Base-by-base conservation (phyloP, 2,329 filamentous ascomycete species). In the Pezicula carpinea region DNA sequence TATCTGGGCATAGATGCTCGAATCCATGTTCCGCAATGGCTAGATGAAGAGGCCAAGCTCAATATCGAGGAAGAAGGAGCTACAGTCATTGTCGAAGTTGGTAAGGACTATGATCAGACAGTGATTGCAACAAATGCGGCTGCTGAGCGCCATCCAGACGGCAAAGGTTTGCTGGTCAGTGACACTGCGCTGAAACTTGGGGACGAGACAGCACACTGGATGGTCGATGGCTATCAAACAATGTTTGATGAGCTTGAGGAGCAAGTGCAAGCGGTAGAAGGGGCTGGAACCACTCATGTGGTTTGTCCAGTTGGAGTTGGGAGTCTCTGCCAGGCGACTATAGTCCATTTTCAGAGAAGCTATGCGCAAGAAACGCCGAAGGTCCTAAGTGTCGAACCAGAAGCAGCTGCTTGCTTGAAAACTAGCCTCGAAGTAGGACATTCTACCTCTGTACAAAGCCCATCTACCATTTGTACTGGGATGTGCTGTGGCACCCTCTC, bases 201-300 rank as follows among this genome's bases (percentile, higher is more conserved):
- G 2, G 89, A 86, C 56, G 74, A 80, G 40, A 69, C 79, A 26
- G 75, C 89, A 4, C 85, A 29, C 8, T 89, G 83, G 80, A 85
- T 90, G n/a, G 82, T 88, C 0, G 80, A 90, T 51, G 87, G 87
- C 0, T 92, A 91, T 56, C 72, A 72, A 3, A 89, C 85, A 0
- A 83, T 90, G 75, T 68, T 90, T 51, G 62, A 65, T 2, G 87
- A 91, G 58, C 69, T 79, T 0, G 83, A 88, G 42, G 29, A 70
- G 68, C 32, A 75, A 72, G 21, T 57, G 82, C 3, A 65, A 57
- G 10, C 13, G 13, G 56, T 69, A 0, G 52, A 58, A 5, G 52
- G 65, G 4, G 68, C 73, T 4, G 76, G 69, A 1, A 66, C 80
- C 11, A 29, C 26, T 29, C 26, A 29, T 29, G 72, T 81, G 33